These are phyloP conservation scores for Heliamphora pulchella DNA, from an alignment of 179 eudicot species.

Conservation along the genomic window DNA sequence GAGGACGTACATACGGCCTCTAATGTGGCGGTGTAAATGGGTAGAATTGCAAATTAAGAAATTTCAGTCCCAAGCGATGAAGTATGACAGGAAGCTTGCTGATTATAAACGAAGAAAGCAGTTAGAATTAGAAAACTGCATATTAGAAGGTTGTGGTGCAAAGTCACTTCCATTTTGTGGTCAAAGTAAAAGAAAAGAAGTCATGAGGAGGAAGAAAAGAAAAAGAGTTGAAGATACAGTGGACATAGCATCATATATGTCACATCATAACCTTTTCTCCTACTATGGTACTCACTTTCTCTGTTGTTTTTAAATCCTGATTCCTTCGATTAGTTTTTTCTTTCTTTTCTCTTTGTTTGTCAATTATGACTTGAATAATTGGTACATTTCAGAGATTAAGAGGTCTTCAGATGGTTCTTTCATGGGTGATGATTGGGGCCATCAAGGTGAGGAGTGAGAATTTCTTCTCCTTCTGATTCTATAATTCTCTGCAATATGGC, in stretches of 20 bases:
- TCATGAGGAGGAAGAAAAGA: constrained; percentile 67
- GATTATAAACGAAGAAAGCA: constrained; percentile 38
- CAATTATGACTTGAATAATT: constrained; percentile 13
- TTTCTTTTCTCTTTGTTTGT: neutral
- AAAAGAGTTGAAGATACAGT: constrained; percentile 55
- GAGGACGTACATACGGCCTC: constrained; percentile 55
- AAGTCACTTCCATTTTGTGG: constrained; percentile 43
- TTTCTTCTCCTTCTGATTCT: constrained; percentile 1
- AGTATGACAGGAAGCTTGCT: constrained; percentile 51
- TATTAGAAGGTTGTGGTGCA: constrained; percentile 34
- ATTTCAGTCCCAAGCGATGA: constrained; percentile 37
- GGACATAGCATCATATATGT: constrained; percentile 47
- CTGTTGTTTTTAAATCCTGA: neutral
- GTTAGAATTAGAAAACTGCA: constrained; percentile 25
- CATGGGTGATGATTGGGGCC: constrained; percentile 28
- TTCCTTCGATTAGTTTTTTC: neutral
- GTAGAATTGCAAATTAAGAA: constrained; percentile 60
- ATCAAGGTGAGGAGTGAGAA: constrained; percentile 39
- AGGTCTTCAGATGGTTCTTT: constrained; percentile 34
- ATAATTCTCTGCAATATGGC: neutral
- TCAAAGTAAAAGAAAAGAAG: constrained; percentile 25
- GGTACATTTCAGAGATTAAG: constrained; percentile 45
- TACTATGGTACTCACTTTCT: constrained; percentile 46
- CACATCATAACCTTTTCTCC: constrained; percentile 64
- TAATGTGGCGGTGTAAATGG: constrained; percentile 87